Conservation (phyloP, 2,329 filamentous ascomycete species). For the Hypoxylon sp. region DNA sequence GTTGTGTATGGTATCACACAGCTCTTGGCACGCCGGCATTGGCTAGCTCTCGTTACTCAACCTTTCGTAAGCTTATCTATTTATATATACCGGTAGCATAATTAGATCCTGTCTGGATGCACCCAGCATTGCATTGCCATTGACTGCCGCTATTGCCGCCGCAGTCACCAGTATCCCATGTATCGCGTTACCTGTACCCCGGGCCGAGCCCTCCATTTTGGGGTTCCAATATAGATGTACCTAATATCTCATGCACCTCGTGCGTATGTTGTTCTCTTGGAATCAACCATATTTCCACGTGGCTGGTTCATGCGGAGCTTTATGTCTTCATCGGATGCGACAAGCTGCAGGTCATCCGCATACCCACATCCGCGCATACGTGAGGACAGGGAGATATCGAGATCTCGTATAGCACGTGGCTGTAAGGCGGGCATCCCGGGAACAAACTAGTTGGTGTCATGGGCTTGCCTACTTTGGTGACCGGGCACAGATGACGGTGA, state of each 20-base stretch:
- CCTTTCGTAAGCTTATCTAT: conserved; percentile 5
- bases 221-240: not conserved
- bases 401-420: conserved; percentile 6
- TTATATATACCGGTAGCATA: not conserved
- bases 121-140: not conserved
- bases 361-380: conserved; percentile 6
- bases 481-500: not conserved
- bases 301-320: conserved; percentile 1
- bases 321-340: conserved; percentile 1
- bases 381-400: not conserved
- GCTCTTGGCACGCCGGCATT: conserved; percentile 6
- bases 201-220: not conserved
- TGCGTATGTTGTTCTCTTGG: no score
- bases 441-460: not conserved
- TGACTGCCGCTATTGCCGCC: not conserved
- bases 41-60: not conserved
- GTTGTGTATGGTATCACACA: not conserved
- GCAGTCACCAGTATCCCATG: not conserved
- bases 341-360: not conserved
- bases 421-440: not conserved
- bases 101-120: conserved; percentile 12
- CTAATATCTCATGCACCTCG: not conserved
- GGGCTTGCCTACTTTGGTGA: not conserved
- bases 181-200: not conserved
- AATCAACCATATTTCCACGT: conserved; percentile 11